Conservation (phyloP, 345 rosid genomes). For the Eucalyptus sp. region DNA sequence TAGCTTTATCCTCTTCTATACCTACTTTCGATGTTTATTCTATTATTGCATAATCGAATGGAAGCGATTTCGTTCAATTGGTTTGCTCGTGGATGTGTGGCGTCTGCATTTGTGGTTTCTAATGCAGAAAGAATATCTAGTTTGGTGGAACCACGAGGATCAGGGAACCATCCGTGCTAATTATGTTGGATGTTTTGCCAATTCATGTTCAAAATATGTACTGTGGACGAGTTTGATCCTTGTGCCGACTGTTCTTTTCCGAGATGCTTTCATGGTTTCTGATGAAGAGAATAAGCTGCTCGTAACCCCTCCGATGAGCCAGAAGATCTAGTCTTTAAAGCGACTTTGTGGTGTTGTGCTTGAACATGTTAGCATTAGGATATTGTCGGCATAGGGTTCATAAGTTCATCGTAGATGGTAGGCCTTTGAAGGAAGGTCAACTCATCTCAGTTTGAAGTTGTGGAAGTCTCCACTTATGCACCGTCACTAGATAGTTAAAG, state of each 20-base stretch:
- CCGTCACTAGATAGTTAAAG: not conserved
- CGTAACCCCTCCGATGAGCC: not conserved
- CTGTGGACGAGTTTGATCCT: not conserved
- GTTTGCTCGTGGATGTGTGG: not conserved
- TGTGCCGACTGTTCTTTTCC: not conserved
- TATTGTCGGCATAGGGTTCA: not conserved
- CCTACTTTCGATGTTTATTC: not conserved
- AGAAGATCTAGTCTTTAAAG: not conserved
- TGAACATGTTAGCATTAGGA: not conserved
- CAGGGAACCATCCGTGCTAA: not conserved
- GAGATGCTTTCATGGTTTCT: not conserved
- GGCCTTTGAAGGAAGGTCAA: not conserved
- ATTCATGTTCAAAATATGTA: not conserved
- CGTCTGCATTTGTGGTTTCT: not conserved
- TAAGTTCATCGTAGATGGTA: not conserved
- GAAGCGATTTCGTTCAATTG: not conserved
- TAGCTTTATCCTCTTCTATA: not conserved
- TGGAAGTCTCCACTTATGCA: not conserved
- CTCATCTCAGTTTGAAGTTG: not conserved
- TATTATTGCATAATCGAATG: not conserved
- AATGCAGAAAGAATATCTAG: not conserved
- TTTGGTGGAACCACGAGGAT: not conserved
- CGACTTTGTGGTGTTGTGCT: not conserved
- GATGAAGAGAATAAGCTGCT: not conserved
- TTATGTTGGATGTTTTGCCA: not conserved